Base-by-base conservation (phyloP, 306 rosid genomes). In the Cercis canadensis region DNA sequence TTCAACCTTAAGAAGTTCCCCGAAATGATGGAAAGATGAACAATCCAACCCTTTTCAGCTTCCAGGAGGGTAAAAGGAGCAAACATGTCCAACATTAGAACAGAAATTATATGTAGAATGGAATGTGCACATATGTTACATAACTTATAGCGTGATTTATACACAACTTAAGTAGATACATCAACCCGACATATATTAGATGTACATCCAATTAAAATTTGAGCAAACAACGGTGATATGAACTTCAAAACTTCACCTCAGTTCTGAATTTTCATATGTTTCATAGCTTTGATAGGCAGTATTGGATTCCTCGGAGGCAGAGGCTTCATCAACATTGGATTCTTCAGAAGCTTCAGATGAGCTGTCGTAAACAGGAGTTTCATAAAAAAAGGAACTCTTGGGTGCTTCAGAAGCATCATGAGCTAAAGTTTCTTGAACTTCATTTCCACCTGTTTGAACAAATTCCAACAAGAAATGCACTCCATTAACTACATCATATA, bases 401-500 rank as follows among this genome's bases (percentile, higher is more conserved):
- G 65, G 57, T 56, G 55, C 63, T 80, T 87, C 72, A 72, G 69
- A 83, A 69, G 49, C 76, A 67, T 70, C 73, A n/a, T 84, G 57
- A 52, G 14, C 56, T 0, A 56, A 72, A 49, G 68, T 51, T 73
- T 78, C 72, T 67, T 33, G 52, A 75, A 78, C 74, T 75, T 77
- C 82, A 67, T 44, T 57, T 56, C 69, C 73, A 58, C 40, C 70
- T 4, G 69, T 31, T 52, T 71, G 31, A 87, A 65, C 78, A 77
- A 77, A 76, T 24, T 65, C 82, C n/a, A 87, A 67, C 77, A 91
- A 44, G 88, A 69, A 85, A 79, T 86, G 87, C 74, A 89, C 74
- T 70, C 87, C 97, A 80, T 85, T 87, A 59, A 80, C 81, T 75
- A 91, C 89, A 78, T 91, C 97, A 81, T 95, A 86, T 3, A 83